phyloP scores from a whole-genome alignment of 352 stramenopile species.

The Pythium rishiriense region DNA sequence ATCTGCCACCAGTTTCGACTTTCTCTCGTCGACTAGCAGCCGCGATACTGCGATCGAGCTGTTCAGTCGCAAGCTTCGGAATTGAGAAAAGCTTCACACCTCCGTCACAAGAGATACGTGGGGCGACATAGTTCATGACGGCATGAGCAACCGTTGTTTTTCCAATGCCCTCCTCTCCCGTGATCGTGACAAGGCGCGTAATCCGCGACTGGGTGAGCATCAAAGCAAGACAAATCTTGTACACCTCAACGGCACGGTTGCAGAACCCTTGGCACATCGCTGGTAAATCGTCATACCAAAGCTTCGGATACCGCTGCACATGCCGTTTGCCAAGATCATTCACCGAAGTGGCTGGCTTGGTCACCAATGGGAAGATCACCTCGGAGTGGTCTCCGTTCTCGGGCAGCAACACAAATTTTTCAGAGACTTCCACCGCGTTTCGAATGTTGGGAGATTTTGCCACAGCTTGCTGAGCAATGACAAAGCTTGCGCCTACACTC shows the following conservation, averaged over 20 bases:
- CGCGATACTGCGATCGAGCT: slow-evolving; percentile 55
- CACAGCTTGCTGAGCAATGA: slow-evolving; percentile 72
- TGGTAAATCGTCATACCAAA: slow-evolving; percentile 81
- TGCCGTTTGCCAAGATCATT: slow-evolving; percentile 54
- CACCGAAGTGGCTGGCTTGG: slow-evolving; percentile 41
- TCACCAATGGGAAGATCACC: slow-evolving; percentile 75
- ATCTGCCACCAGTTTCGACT: slow-evolving; percentile 25
- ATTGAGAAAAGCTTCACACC: slow-evolving; percentile 75
- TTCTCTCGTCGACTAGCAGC: slow-evolving; percentile 48
- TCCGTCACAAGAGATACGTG: slow-evolving; percentile 66
- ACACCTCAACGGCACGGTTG: slow-evolving; percentile 75
- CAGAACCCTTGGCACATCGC: slow-evolving; percentile 81
- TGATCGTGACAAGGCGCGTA: slow-evolving; percentile 76
- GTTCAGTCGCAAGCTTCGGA: slow-evolving; percentile 52
- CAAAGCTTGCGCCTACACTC: slow-evolving; percentile 66
- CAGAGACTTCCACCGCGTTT: slow-evolving; percentile 58
- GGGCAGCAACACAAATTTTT: slow-evolving; percentile 79
- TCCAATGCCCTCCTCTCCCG: slow-evolving; percentile 70
- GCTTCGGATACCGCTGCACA: slow-evolving; percentile 62
- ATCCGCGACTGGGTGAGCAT: slow-evolving; percentile 79
- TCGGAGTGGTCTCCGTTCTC: slow-evolving; percentile 78
- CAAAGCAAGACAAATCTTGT: slow-evolving; percentile 78
- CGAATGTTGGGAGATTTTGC: slow-evolving; percentile 79
- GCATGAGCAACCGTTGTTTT: slow-evolving; percentile 78
- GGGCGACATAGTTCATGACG: slow-evolving; percentile 77